Evolutionary conservation across 2,329 filamentous ascomycete genomes (phyloP).

Genomic region (Trichoderma semiorbis): DNA sequence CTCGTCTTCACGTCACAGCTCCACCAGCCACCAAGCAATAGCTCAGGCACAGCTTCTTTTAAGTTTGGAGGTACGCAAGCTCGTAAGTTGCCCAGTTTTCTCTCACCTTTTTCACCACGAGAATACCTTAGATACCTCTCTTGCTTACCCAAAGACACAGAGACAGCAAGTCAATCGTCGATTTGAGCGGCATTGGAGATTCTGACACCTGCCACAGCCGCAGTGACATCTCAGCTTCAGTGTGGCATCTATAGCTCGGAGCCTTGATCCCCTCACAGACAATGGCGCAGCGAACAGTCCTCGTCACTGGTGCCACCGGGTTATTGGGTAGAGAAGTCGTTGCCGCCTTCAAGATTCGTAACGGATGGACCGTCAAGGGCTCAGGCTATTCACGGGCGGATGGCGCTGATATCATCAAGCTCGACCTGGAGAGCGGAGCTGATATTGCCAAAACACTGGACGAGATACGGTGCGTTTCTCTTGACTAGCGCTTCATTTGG

Average conservation of each 20-base stretch:
- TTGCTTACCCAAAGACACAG: neutral
- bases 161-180: neutral
- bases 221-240: neutral
- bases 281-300: slow-evolving; percentile 46
- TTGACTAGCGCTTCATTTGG: neutral
- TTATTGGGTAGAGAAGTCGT: slow-evolving; percentile 77
- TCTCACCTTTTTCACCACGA: neutral
- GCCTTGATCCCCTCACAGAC: neutral
- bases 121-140: neutral
- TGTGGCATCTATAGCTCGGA: neutral
- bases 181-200: neutral
- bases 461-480: slow-evolving; percentile 48
- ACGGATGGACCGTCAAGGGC: slow-evolving; percentile 64
- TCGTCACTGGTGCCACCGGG: slow-evolving; percentile 82
- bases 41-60: neutral
- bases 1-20: slow-evolving; percentile 15
- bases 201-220: neutral
- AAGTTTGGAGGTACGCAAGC: neutral
- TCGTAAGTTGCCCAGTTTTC: neutral
- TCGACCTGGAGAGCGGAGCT: slow-evolving; percentile 46
- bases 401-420: slow-evolving; percentile 62
- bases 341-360: slow-evolving; percentile 58
- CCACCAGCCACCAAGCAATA: slow-evolving; percentile 2
- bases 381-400: slow-evolving; percentile 72
- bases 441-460: slow-evolving; percentile 52